Base-by-base conservation (phyloP, 352 stramenopile genomes). In the Phytophthora fragariaefolia region DNA sequence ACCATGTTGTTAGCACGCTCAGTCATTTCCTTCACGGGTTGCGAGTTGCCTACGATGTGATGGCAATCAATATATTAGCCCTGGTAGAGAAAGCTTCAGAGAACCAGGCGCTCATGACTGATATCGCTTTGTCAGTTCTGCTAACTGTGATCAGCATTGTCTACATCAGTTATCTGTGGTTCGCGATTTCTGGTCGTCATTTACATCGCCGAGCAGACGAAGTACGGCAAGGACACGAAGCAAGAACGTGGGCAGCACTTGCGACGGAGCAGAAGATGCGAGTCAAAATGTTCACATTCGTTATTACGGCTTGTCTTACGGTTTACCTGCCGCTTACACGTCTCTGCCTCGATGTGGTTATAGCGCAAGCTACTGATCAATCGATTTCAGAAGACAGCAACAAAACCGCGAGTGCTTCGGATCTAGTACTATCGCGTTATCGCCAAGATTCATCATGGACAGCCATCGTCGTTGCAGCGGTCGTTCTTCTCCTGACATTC, bases 201-300 rank as follows among this genome's bases (percentile, higher is more conserved):
- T 58, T 79, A 4, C 77, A 85, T 63, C 70, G 69, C 42, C 55
- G 69, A 30, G 55, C 62, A 1, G 79, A 85, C 27, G 74, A 83
- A 58, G 69, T 89, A 7, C 71, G 74, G 5, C 73, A 83, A 48
- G 77, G 74, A 15, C 67, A 83, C 34, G 77, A 85, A 66, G 76
- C 66, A 3, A 60, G 51, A 1, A 76, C 72, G 3, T 83, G 71
- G 76, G 76, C 77, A 3, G 42, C 57, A 3, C 23, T 84, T 0
- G 71, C 72, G 4, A 45, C 51, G 0, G 81, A 80, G 26, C 69
- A 76, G 42, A 67, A 74, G 24, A 61, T 65, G 34, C 66, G 62
- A 48, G 64, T 79, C 24, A 77, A 79, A 49, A 3, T 71, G 9
- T 72, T 73, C 23, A 86, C 77, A 7, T 71, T 64, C 27, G 61